phyloP scores from a whole-genome alignment of 345 rosid species.

The Gossypioides kirkii region DNA sequence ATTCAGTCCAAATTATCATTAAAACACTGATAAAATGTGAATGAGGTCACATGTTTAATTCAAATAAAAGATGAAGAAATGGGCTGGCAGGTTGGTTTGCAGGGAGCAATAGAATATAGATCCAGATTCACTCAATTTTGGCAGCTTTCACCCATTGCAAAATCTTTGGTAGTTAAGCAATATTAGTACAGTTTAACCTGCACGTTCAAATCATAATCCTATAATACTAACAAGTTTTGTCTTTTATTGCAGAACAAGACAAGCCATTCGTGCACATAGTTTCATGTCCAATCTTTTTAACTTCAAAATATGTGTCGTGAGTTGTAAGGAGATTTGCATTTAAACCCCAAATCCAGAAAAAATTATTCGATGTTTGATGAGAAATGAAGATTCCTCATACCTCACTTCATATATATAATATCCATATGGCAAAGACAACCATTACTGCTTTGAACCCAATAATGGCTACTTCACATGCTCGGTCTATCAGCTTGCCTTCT shows the following conservation, averaged over 20 bases:
- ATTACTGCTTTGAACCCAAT: not conserved
- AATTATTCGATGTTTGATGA: not conserved
- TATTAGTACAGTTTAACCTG: not conserved
- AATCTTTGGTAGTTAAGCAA: not conserved
- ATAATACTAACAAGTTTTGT: not conserved
- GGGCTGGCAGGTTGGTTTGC: conserved; percentile 3
- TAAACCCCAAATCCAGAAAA: not conserved
- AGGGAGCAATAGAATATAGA: not conserved
- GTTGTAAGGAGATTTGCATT: not conserved
- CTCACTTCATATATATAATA: not conserved
- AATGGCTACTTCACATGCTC: not conserved
- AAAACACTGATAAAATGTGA: not conserved
- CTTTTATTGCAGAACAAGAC: conserved; percentile 3
- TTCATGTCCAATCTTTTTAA: not conserved
- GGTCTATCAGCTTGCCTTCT: not conserved
- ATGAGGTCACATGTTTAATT: not conserved
- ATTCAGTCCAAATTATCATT: not conserved
- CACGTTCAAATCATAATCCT: not conserved
- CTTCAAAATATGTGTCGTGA: not conserved
- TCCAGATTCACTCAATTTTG: not conserved
- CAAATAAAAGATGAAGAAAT: not conserved
- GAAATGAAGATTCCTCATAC: not conserved
- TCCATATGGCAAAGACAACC: not conserved
- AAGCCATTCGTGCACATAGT: conserved; percentile 11
- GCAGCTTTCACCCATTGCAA: conserved; percentile 2